Conservation (phyloP, 2,329 filamentous ascomycete species). For the Colletotrichum gloeosporioides region DNA sequence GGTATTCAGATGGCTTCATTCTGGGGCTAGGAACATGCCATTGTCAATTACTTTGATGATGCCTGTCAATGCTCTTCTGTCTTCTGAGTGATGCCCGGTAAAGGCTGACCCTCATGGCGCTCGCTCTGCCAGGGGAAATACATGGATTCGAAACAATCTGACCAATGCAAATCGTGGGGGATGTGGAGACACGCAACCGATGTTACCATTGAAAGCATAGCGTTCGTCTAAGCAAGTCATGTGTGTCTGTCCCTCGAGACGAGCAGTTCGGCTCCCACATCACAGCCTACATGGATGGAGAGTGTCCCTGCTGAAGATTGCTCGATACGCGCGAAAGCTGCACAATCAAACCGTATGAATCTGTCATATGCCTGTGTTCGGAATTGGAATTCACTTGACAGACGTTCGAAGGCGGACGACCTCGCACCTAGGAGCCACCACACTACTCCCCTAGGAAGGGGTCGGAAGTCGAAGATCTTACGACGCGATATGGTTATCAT, state of each 20-base stretch:
- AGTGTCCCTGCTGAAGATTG: neutral
- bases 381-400: neutral
- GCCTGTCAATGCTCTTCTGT: neutral
- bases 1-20: neutral
- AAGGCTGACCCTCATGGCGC: accelerated
- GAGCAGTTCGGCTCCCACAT: neutral
- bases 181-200: neutral
- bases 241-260: neutral
- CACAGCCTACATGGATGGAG: accelerated
- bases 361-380: accelerated
- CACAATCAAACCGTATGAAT: neutral
- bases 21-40: neutral
- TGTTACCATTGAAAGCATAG: neutral
- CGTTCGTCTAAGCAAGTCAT: neutral
- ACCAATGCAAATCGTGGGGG: neutral
- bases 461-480: accelerated
- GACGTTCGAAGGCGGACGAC: neutral
- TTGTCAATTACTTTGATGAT: neutral
- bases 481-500: neutral
- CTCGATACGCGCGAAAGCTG: accelerated
- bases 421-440: neutral
- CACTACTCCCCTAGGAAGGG: neutral
- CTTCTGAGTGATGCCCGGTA: neutral
- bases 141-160: neutral
- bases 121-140: neutral